Evolutionary conservation across 2,329 filamentous ascomycete genomes (phyloP).

Genomic region (Calycina marina): DNA sequence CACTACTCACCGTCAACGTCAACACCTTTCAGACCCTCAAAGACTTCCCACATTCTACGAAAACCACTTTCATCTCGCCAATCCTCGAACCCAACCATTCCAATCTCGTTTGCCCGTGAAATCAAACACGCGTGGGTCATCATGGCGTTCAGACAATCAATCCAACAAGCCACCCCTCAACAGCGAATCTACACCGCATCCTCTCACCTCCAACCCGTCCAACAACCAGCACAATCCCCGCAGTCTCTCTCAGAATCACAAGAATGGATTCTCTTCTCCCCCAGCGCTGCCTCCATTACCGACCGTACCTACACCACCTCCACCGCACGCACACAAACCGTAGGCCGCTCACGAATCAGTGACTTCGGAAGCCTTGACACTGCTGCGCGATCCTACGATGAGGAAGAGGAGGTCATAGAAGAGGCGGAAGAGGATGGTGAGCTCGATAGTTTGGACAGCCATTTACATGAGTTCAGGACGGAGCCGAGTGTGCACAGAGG

Average conservation of each 20-base stretch:
- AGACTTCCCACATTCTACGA: too few species aligned
- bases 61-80: too few species aligned
- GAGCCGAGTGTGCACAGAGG: conserved; percentile 23
- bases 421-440: conserved; percentile 58
- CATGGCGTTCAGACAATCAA: conserved; percentile 7
- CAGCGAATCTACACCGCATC: conserved; percentile 31
- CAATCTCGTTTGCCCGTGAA: too few species aligned
- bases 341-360: conserved; percentile 59
- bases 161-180: conserved; percentile 20
- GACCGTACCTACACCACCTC: conserved; percentile 54
- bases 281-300: conserved; percentile 49
- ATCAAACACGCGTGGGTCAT: background rate
- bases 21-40: too few species aligned
- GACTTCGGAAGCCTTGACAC: conserved; percentile 70
- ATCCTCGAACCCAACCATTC: too few species aligned
- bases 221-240: conserved; percentile 16
- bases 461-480: conserved; percentile 75
- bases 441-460: conserved; percentile 85
- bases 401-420: conserved; percentile 43
- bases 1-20: too few species aligned
- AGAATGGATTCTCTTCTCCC: conserved; percentile 95
- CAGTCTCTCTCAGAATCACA: conserved; percentile 54
- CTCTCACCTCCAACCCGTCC: conserved; percentile 25
- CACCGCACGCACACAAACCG: conserved; percentile 48
- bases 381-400: conserved; percentile 42